Percentiles rank a stretch among this genome's conserved stretches.
Conservation (phyloP, 257 asterid species). For the Gynochthodes officinalis region DNA sequence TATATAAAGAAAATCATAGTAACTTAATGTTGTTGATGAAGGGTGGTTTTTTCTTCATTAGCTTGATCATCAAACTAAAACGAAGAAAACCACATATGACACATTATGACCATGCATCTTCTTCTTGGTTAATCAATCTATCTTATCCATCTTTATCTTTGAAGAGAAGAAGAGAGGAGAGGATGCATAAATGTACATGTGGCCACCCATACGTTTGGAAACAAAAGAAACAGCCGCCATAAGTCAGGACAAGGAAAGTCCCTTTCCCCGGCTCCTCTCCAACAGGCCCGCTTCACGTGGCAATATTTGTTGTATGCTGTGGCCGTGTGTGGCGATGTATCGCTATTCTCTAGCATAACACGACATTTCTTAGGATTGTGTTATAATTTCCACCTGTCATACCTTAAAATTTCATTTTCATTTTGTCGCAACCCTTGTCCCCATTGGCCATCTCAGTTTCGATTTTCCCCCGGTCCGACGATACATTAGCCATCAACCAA, state of each 20-base stretch:
- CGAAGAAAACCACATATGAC: too few species aligned
- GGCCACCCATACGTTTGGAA: too few species aligned
- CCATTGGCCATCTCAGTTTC: background rate
- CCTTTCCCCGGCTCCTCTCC: constrained; percentile 27
- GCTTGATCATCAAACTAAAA: too few species aligned
- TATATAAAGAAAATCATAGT: too few species aligned
- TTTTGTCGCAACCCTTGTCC: constrained; percentile 17
- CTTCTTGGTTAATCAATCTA: background rate
- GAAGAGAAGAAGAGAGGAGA: background rate
- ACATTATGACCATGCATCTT: background rate
- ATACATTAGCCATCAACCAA: too few species aligned
- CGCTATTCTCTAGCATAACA: constrained; percentile 24
- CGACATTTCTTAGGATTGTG: constrained; percentile 59
- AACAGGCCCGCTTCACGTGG: constrained; percentile 82
- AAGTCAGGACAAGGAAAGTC: constrained; percentile 44
- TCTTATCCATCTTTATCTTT: background rate
- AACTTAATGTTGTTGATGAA: too few species aligned
- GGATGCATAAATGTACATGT: too few species aligned
- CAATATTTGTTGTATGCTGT: constrained; percentile 38
- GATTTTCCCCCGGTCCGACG: background rate
- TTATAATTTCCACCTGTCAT: constrained; percentile 52
- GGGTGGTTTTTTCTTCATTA: too few species aligned
- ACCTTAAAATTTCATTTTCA: constrained; percentile 26
- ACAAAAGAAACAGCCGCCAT: constrained; percentile 18
- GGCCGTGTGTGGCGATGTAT: constrained; percentile 20